Conservation (phyloP, 495 filamentous ascomycete genomes). For the Tuber calosporum region DNA sequence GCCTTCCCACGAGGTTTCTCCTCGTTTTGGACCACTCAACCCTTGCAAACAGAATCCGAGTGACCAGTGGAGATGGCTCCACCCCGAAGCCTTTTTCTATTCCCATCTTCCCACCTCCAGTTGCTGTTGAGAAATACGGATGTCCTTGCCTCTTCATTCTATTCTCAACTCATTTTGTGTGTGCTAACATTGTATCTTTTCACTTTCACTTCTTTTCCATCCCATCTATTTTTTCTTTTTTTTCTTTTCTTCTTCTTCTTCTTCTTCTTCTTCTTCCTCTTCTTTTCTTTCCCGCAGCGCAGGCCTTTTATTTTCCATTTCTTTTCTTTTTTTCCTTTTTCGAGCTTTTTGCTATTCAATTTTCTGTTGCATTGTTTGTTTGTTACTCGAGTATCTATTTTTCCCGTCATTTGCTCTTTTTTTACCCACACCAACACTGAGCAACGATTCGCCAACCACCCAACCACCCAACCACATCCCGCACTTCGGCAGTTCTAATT, state of each 20-base stretch:
- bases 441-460: background rate
- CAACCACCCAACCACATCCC: background rate
- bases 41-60: conserved; percentile 23
- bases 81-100: conserved; percentile 36
- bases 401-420: background rate
- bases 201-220: conserved; percentile 17
- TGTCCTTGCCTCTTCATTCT: conserved; percentile 27
- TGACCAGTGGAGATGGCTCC: conserved; percentile 27
- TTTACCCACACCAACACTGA: background rate
- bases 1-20: conserved; percentile 26
- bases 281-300: background rate
- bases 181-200: conserved; percentile 20
- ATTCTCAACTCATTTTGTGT: conserved; percentile 31
- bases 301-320: background rate
- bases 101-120: conserved; percentile 27
- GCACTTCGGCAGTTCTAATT: background rate
- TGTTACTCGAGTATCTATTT: too few species aligned
- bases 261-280: background rate
- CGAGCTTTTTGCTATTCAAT: background rate
- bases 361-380: background rate
- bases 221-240: background rate
- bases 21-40: conserved; percentile 31
- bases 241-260: too few species aligned
- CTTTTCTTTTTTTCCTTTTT: background rate
- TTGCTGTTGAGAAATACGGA: conserved; percentile 17